Evolutionary conservation across 805 yeast species (phyloP), one percentile per base, ranked within the genome.

Genomic region (Brettanomyces naardenensis): DNA sequence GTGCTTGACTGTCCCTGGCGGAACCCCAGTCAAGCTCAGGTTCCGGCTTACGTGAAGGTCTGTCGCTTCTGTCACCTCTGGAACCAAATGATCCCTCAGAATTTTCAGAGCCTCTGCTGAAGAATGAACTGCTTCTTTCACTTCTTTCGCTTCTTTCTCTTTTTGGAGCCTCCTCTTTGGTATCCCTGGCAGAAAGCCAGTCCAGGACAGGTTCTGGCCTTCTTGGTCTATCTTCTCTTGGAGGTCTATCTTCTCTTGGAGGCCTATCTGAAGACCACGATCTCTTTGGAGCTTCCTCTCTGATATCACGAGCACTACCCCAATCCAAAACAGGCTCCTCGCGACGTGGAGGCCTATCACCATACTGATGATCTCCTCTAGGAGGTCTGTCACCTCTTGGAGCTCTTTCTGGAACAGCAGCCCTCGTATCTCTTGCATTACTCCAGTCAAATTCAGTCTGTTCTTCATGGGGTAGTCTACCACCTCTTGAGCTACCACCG

Each of bases 391-490:
- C 13, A 53, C 62, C 21, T 48, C 42, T 51, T 71, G 57, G 52
- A 7, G 11, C 11, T 34, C 41, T 37, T 30, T 41, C 36, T 48
- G 65, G 45, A 14, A 28, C 14, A 40, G 41, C 37, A 3, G 41
- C 40, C 17, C 42, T 37, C 5, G 47, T 18, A 28, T 52, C 57
- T 50, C 62, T 52, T 13, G 54, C 61, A 20, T 62, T 42, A 23
- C 64, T 62, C 76, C 76, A 72, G 47, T 71, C 75, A 26, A 73
- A 54, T 25, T 69, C 71, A 33, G 75, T 74, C 50, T 70, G 79
- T 51, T 68, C 73, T 64, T 41, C 59, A 49, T 36, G 54, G 56
- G 49, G 21, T 61, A 51, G 36, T 53, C 46, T 39, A 13, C 40
- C 22, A 9, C 40, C 23, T n/a, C n/a, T n/a, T n/a, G n/a, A n/a